Conservation (phyloP, 257 asterid genomes). For the Linderniella brevidens region DNA sequence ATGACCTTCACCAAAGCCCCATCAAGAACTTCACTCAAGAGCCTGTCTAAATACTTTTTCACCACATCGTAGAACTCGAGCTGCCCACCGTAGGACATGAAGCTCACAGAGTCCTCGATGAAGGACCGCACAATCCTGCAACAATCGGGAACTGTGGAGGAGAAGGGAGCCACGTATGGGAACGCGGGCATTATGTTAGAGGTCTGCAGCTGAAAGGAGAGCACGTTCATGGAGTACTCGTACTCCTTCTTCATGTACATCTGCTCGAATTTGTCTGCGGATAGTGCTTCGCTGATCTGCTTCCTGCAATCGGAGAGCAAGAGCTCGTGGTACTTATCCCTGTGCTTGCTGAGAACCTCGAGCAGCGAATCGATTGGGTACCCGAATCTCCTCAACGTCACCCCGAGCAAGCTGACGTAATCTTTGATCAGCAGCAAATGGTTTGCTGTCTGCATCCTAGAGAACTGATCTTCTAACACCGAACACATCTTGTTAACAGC, state of each 20-base stretch:
- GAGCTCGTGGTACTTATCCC: constrained; percentile 90
- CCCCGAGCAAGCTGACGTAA: constrained; percentile 92
- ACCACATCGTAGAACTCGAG: constrained; percentile 85
- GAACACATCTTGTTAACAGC: constrained; percentile 97
- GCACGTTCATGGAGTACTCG: constrained; percentile 85
- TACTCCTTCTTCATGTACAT: constrained; percentile 98
- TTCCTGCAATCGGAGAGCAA: constrained; percentile 81
- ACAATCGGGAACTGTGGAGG: constrained; percentile 88
- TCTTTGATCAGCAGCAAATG: constrained; percentile 94
- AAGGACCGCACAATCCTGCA: constrained; percentile 93
- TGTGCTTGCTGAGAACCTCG: constrained; percentile 89
- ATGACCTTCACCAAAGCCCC: constrained; percentile 68
- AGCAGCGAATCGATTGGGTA: constrained; percentile 85
- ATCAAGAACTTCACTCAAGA: constrained; percentile 74
- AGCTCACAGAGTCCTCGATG: constrained; percentile 89
- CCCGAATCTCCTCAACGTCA: constrained; percentile 78
- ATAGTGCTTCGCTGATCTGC: constrained; percentile 77
- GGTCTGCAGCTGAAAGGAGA: constrained; percentile 87
- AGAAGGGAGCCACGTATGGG: constrained; percentile 92
- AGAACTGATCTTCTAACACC: constrained; percentile 91
- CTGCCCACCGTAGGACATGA: constrained; percentile 94
- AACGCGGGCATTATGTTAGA: constrained; percentile 92
- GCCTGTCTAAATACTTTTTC: constrained; percentile 86
- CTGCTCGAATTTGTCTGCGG: constrained; percentile 92
- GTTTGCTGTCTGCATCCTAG: constrained; percentile 97